Conservation (phyloP, 768 basidiomycete species). For the Suillus discolor region DNA sequence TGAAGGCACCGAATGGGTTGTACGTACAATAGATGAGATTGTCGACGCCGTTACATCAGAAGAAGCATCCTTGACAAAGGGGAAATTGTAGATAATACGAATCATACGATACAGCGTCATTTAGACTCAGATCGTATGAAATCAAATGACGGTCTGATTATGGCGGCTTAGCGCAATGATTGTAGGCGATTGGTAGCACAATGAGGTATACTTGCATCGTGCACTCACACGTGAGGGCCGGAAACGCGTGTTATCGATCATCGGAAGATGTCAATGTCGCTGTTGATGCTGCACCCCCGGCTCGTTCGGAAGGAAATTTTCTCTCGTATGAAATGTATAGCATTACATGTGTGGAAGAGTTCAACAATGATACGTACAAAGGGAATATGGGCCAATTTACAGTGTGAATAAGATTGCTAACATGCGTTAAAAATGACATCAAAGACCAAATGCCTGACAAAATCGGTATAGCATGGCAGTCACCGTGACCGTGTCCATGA, state of each 20-base stretch:
- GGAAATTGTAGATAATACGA: constrained; percentile 55
- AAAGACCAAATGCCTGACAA: constrained; percentile 55
- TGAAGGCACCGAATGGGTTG: constrained; percentile 88
- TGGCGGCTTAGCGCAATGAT: constrained; percentile 20
- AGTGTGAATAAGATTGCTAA: constrained; percentile 29
- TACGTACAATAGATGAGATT: constrained; percentile 81
- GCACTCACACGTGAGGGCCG: constrained; percentile 34
- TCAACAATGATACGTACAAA: constrained; percentile 31
- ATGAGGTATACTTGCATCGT: constrained; percentile 27
- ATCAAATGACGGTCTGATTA: constrained; percentile 35
- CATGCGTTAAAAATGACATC: constrained; percentile 24
- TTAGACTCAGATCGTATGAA: constrained; percentile 24
- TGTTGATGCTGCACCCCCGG: constrained; percentile 21
- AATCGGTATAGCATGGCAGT: constrained; percentile 87
- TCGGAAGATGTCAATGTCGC: constrained; percentile 13
- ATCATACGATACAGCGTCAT: constrained; percentile 13
- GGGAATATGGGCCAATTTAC: constrained; percentile 34
- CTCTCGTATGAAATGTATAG: constrained; percentile 32
- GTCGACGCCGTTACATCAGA: constrained; percentile 67
- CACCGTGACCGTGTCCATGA: constrained; percentile 88
- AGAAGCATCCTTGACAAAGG: constrained; percentile 43
- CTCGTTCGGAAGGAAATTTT: constrained; percentile 23
- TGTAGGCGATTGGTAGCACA: constrained; percentile 20
- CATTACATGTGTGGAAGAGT: constrained; percentile 31
- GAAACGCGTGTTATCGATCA: constrained; percentile 30